phyloP scores from a whole-genome alignment of 106 monocot genomes.

The Phalaenopsis equestris region DNA sequence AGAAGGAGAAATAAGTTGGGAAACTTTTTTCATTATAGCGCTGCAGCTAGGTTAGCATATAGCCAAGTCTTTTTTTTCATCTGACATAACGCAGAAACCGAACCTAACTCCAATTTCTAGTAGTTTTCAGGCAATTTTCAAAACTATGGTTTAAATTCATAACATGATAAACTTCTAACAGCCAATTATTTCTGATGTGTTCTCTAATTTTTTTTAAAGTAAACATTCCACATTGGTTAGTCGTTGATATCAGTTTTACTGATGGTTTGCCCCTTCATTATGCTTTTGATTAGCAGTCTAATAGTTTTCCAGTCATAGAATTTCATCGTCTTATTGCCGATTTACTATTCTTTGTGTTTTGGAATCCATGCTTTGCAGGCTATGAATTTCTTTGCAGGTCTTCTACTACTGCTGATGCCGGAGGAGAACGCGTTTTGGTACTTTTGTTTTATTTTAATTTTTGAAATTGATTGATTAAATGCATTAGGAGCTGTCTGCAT shows the following conservation, averaged over 20 bases:
- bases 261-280: neutral
- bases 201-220: neutral
- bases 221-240: neutral
- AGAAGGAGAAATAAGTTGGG: too few relatives aligned
- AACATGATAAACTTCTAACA: neutral
- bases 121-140: neutral
- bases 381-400: slow-evolving; percentile 98
- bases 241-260: neutral
- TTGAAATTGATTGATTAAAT: neutral
- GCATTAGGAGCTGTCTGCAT: neutral
- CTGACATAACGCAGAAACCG: neutral
- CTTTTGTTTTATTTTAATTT: slow-evolving; percentile 11
- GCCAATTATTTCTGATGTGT: neutral
- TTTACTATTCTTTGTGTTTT: neutral
- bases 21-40: too few relatives aligned
- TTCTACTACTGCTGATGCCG: slow-evolving; percentile 87
- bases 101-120: neutral
- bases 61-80: too few relatives aligned
- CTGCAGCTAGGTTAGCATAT: too few relatives aligned
- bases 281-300: neutral
- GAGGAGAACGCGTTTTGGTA: slow-evolving; percentile 99
- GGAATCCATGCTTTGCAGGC: slow-evolving; percentile 49
- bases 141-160: too few relatives aligned
- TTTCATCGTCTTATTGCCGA: neutral
- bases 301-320: neutral